Percentiles rank a stretch among this genome's conserved stretches.
These are phyloP conservation scores for Onygenales sp. DNA, from an alignment of 2,329 filamentous ascomycete species.

Conservation along the genomic window DNA sequence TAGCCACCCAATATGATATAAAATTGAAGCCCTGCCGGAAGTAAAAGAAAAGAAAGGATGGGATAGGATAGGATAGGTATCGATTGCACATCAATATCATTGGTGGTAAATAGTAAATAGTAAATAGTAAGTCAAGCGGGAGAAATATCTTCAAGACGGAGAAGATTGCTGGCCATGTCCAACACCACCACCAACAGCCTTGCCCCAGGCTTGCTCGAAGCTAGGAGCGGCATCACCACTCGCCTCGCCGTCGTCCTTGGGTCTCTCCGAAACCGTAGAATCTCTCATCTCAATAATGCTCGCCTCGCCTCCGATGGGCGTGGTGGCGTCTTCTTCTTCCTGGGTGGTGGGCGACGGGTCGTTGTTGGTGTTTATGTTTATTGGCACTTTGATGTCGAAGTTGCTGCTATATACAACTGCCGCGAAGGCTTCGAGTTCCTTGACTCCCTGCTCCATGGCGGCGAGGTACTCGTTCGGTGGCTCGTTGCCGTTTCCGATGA, in stretches of 20 bases:
- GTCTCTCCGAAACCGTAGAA: background rate
- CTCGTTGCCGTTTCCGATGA: conserved; percentile 62
- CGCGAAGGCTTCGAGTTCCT: conserved; percentile 40
- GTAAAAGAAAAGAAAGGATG: too few relatives aligned
- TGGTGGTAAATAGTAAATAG: background rate
- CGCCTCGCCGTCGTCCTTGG: too few relatives aligned
- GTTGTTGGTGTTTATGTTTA: background rate
- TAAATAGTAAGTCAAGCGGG: conserved; percentile 20
- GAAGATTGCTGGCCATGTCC: background rate
- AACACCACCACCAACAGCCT: conserved; percentile 5
- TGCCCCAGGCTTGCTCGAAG: conserved; percentile 13
- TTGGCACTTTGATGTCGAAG: conserved; percentile 22
- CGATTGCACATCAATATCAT: too few relatives aligned
- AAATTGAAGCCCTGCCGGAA: too few relatives aligned
- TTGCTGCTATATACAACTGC: conserved; percentile 42
- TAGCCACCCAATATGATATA: too few relatives aligned
- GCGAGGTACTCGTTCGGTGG: conserved; percentile 37
- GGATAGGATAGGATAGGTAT: too few relatives aligned
- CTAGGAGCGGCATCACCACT: background rate
- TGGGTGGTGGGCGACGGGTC: background rate
- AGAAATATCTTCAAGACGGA: conserved; percentile 6
- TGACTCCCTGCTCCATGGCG: conserved; percentile 36
- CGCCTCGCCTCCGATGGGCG: background rate
- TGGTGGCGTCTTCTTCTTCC: background rate
- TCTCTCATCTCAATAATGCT: conserved; percentile 2